These are phyloP conservation scores for Chrysopogon serrulatus DNA, from an alignment of 176 grass and related monocot genomes.

Conservation along the genomic window DNA sequence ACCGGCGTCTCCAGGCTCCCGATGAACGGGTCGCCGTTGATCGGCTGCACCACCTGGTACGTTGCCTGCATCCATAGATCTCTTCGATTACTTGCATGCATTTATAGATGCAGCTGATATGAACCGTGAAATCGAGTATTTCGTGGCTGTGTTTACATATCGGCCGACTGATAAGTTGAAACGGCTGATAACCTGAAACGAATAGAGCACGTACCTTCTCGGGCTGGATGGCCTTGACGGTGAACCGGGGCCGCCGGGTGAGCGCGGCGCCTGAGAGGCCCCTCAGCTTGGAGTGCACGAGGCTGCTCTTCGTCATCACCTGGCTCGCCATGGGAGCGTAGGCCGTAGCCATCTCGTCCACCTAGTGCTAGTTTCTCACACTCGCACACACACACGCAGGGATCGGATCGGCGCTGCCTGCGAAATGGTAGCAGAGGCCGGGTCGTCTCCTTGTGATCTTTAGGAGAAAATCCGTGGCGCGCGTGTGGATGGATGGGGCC, in stretches of 20 bases:
- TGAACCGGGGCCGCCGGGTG: conserved; percentile 51
- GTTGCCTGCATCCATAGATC: conserved; percentile 67
- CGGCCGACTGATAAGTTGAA: no score
- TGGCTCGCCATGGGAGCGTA: conserved; percentile 88
- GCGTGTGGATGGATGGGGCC: background rate
- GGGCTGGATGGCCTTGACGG: conserved; percentile 64
- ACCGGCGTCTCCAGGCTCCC: conserved; percentile 87
- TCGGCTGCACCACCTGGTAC: conserved; percentile 91
- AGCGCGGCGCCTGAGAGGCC: conserved; percentile 50
- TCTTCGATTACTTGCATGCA: no score
- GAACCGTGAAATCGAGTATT: no score
- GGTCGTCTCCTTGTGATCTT: conserved; percentile 23
- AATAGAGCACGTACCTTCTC: no score
- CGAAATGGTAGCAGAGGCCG: conserved; percentile 1
- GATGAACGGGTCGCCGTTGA: conserved; percentile 97
- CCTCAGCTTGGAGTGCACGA: conserved; percentile 39
- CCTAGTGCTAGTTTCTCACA: no score
- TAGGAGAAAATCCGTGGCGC: background rate
- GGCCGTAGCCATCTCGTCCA: conserved; percentile 58
- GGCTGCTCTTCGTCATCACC: conserved; percentile 57
- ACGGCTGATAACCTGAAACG: no score
- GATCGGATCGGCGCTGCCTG: background rate
- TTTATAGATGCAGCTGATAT: no score
- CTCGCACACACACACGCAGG: background rate
- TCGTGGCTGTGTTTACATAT: no score